Conservation (phyloP, 257 asterid genomes). For the Ligustrum vulgare region DNA sequence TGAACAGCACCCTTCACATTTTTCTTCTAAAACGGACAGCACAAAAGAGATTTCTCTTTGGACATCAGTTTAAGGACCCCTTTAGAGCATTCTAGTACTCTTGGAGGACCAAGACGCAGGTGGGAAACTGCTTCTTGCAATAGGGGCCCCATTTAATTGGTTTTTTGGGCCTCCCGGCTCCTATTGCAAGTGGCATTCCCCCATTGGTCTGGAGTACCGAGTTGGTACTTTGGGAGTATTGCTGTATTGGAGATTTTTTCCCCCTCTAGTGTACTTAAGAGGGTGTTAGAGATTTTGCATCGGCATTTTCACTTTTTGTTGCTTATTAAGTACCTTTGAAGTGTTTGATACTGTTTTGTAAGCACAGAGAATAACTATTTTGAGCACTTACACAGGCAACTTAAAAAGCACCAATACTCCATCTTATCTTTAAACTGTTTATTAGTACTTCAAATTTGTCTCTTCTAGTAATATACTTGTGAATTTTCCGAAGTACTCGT, state of each 20-base stretch:
- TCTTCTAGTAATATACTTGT: no score
- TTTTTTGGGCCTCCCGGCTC: no score
- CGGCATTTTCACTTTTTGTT: background rate
- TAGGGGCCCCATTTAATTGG: no score
- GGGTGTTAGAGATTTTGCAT: background rate
- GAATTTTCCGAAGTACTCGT: background rate
- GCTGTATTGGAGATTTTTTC: no score
- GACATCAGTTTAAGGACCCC: background rate
- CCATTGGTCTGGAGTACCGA: no score
- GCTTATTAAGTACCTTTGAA: background rate
- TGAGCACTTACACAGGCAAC: background rate
- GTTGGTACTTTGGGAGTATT: no score
- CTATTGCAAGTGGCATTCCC: no score
- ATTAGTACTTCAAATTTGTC: background rate
- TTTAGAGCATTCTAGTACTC: no score
- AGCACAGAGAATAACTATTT: background rate
- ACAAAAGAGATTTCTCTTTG: background rate
- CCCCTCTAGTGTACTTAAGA: background rate
- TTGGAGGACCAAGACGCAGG: no score
- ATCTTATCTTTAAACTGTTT: background rate
- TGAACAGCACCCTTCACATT: background rate
- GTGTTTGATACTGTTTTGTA: background rate
- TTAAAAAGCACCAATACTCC: background rate
- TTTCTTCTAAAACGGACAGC: background rate
- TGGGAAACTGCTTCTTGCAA: no score